Conservation (phyloP, 2,329 filamentous ascomycete species). For the Pseudocercospora fuligena region DNA sequence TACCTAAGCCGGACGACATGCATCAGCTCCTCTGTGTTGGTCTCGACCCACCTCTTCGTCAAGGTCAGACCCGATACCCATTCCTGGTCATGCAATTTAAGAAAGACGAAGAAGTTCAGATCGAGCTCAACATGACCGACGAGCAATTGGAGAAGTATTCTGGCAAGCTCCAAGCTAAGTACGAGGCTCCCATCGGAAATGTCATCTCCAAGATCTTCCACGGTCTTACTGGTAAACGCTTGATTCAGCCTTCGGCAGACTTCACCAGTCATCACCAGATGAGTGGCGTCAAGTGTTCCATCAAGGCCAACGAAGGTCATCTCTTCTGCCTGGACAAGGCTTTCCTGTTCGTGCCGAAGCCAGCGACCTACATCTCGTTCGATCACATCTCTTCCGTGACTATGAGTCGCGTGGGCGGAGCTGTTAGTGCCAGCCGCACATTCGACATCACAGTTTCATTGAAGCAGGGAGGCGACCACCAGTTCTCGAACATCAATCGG, state of each 20-base stretch:
- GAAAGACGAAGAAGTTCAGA: constrained; percentile 93
- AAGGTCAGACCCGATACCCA: constrained; percentile 96
- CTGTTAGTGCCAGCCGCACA: constrained; percentile 89
- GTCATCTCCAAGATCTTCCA: constrained; percentile 96
- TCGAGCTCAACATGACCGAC: constrained; percentile 95
- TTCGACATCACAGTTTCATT: constrained; percentile 95
- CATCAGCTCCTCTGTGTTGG: constrained; percentile 95
- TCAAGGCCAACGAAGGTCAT: constrained; percentile 98
- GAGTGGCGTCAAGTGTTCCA: constrained; percentile 97
- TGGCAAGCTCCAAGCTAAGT: constrained; percentile 84
- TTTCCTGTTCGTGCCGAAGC: constrained; percentile 99
- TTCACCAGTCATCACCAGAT: constrained; percentile 93
- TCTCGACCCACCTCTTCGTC: constrained; percentile 89
- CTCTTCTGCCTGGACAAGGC: constrained; percentile 97
- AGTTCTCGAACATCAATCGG: constrained; percentile 99
- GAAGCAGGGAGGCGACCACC: constrained; percentile 86
- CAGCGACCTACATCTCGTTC: constrained; percentile 94
- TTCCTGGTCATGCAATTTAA: constrained; percentile 99
- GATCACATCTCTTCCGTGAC: constrained; percentile 91
- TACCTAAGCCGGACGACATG: constrained; percentile 97
- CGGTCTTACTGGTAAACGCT: constrained; percentile 91
- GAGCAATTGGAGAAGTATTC: constrained; percentile 88
- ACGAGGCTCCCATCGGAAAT: constrained; percentile 90
- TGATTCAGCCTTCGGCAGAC: constrained; percentile 90
- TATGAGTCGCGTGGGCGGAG: constrained; percentile 93